Conservation (phyloP, 2,329 filamentous ascomycete species). For the Capronia epimyces region DNA sequence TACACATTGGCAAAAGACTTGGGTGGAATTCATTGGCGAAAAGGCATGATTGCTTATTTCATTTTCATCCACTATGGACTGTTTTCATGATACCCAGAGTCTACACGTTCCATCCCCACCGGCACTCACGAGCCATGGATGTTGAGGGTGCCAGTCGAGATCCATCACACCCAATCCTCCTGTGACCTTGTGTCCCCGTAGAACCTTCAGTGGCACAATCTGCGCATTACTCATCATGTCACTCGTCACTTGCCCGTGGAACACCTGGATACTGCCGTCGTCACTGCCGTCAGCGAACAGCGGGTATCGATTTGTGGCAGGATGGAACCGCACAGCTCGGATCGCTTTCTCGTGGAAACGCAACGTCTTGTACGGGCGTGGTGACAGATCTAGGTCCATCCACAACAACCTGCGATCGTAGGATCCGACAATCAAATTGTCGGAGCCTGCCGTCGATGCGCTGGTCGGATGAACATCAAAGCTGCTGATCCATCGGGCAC, state of each 20-base stretch:
- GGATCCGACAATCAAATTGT: conserved; percentile 88
- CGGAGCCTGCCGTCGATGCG: conserved; percentile 80
- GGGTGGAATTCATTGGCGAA: too few species aligned
- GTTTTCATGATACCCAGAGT: conserved; percentile 63
- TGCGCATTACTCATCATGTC: conserved; percentile 95
- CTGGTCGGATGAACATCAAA: conserved; percentile 87
- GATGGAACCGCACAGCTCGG: conserved; percentile 80
- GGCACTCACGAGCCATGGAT: conserved; percentile 91
- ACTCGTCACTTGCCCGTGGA: conserved; percentile 91
- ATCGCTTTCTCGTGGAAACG: conserved; percentile 92
- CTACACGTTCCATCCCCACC: conserved; percentile 90
- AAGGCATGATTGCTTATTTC: too few species aligned
- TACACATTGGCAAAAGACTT: too few species aligned
- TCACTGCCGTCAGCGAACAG: conserved; percentile 94
- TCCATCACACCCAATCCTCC: conserved; percentile 85
- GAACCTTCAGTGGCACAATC: conserved; percentile 91
- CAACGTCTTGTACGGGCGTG: conserved; percentile 90
- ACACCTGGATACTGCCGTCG: conserved; percentile 89
- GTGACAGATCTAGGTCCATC: conserved; percentile 92
- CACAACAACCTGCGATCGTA: conserved; percentile 92
- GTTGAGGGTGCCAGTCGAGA: conserved; percentile 88
- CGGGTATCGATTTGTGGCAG: conserved; percentile 60
- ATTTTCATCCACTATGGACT: not conserved
- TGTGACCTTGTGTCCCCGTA: conserved; percentile 76
- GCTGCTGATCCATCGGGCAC: conserved; percentile 87